These are phyloP conservation scores for Collybiopsis confluens DNA, from an alignment of 768 basidiomycete species.

Conservation along the genomic window DNA sequence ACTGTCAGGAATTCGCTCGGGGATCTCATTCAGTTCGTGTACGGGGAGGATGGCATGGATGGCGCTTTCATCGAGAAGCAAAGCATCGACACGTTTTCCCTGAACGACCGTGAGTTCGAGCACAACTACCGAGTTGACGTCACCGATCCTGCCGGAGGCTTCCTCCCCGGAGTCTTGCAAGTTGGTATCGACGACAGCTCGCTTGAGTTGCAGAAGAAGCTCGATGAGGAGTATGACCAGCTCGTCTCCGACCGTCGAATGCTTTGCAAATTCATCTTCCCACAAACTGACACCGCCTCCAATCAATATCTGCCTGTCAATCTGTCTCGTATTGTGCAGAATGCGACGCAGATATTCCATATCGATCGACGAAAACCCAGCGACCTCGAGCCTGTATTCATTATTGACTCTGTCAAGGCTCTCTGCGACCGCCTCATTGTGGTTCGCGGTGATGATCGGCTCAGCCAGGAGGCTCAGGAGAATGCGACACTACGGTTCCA, in stretches of 20 bases:
- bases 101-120: constrained; percentile 81
- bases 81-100: constrained; percentile 81
- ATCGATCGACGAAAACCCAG: constrained; percentile 91
- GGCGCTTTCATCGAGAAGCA: constrained; percentile 97
- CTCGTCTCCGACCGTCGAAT: constrained; percentile 69
- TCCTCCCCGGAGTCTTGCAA: constrained; percentile 75
- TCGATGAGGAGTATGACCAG: constrained; percentile 65
- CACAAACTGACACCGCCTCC: constrained; percentile 59
- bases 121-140: constrained; percentile 94
- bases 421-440: constrained; percentile 77
- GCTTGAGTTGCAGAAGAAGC: constrained; percentile 56
- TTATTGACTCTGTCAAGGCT: constrained; percentile 74
- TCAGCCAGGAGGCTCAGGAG: constrained; percentile 74
- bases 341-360: constrained; percentile 94
- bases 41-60: constrained; percentile 99
- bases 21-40: constrained; percentile 93
- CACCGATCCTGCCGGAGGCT: constrained; percentile 77
- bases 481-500: constrained; percentile 91
- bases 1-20: constrained; percentile 97
- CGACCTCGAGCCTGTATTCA: constrained; percentile 85
- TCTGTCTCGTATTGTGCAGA: constrained; percentile 91
- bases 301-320: constrained; percentile 94
- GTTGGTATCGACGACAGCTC: constrained; percentile 84
- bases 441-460: constrained; percentile 77
- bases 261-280: constrained; percentile 84